Evolutionary conservation across 1,284 basidiomycete species (phyloP), one percentile per base, ranked within the genome.

Genomic region (Cutaneotrichosporon sp.): DNA sequence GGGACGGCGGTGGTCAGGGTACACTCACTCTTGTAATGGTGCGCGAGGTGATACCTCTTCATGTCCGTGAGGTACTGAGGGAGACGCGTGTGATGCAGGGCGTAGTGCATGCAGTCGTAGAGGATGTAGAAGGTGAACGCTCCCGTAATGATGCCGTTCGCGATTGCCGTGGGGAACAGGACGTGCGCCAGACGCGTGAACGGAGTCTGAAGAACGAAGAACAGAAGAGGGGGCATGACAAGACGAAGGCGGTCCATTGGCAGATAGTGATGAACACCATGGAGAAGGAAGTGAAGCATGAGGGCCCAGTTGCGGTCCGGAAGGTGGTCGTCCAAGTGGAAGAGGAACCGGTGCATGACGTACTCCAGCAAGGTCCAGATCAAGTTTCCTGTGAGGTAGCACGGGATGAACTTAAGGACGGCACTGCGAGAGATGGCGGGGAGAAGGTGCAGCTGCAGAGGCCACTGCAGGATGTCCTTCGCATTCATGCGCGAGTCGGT

Each of bases 301-400:
- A 98, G 79, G 71, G 87, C 89, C 55, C 79, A 76, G 19, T 87
- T 86, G 52, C 78, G 79, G 73, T 97, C 94, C 6, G 94, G 96
- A 14, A 99, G 81, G 63, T 81, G 71, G n/a, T 84, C 78, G 74
- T 99, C 96, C 63, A 99, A 78, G 76, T 99, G 96, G 84, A 99
- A 99, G 49, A 99, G 77, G 83, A 97, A 97, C 27, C 94, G 86
- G 76, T 99, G 96, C 67, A 99, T 76, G n/a, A 78, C 76, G 74
- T 98, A 99, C 75, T 98, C 96, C 72, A 99, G 78, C 56, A 97
- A 72, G 0, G 94, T 97, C 94, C 94, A 99, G 62, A 96, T 80
- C 47, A 97, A 38, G 71, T 90, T 89, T 10, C 94, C 94, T 29
- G 84, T 46, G 53, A 89, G 68, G 80, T 89, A 90, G 76, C 84